phyloP scores from a whole-genome alignment of 805 yeast genomes.

The Grigorovia yakushimaensis region DNA sequence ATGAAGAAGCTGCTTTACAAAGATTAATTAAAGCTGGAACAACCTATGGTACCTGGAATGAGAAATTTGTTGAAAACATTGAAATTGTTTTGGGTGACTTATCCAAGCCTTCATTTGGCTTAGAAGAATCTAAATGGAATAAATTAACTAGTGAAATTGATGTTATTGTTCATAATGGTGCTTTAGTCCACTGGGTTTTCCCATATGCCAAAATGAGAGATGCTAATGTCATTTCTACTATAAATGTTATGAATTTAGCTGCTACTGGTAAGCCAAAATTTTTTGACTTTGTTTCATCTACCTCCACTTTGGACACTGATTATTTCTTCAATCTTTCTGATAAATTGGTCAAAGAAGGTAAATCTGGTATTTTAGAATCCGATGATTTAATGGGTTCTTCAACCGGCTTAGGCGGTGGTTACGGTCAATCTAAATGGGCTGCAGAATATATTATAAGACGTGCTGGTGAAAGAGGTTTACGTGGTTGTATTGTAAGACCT shows the following conservation, averaged over 20 bases:
- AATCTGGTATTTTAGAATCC: slow-evolving; percentile 65
- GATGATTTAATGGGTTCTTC: slow-evolving; percentile 81
- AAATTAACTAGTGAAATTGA: slow-evolving; percentile 54
- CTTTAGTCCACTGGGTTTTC: slow-evolving; percentile 97
- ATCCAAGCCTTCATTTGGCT: slow-evolving; percentile 63
- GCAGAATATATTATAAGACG: slow-evolving; percentile 81
- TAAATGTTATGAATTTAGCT: slow-evolving; percentile 66
- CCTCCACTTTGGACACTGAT: slow-evolving; percentile 83
- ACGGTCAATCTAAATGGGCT: slow-evolving; percentile 97
- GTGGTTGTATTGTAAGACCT: slow-evolving; percentile 87
- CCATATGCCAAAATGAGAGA: slow-evolving; percentile 86
- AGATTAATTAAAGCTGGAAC: slow-evolving; percentile 67
- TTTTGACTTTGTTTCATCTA: slow-evolving; percentile 89
- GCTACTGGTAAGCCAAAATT: slow-evolving; percentile 69
- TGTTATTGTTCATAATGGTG: slow-evolving; percentile 90
- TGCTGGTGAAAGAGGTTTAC: slow-evolving; percentile 81
- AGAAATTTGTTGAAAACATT: slow-evolving; percentile 45
- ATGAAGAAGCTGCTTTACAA: slow-evolving; percentile 57
- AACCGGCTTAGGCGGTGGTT: slow-evolving; percentile 77
- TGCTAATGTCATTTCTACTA: slow-evolving; percentile 83
- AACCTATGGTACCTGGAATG: slow-evolving; percentile 63
- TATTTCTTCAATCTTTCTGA: slow-evolving; percentile 74
- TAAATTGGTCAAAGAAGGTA: slow-evolving; percentile 50
- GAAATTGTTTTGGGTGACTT: slow-evolving; percentile 78
- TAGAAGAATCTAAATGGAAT: slow-evolving; percentile 47